Evolutionary conservation across 1,284 basidiomycete genomes (phyloP).

Genomic region (Ganoderma sinense): DNA sequence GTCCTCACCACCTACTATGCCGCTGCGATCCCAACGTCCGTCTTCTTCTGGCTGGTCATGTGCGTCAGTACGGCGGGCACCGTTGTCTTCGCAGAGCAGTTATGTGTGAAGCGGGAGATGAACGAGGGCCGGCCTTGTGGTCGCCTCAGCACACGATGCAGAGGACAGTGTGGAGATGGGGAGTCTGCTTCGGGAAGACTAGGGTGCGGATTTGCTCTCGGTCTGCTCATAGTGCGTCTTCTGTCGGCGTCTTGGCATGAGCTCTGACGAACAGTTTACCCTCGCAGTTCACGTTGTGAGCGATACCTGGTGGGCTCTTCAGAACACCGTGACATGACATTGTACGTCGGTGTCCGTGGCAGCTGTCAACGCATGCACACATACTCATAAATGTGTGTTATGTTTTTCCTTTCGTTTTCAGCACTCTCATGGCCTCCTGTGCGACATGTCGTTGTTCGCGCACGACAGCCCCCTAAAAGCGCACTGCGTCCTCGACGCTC

Average conservation of each 20-base stretch:
- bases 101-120: constrained; percentile 95
- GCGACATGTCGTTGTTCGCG: neutral
- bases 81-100: constrained; percentile 87
- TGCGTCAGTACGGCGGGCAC: constrained; percentile 73
- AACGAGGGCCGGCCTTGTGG: constrained; percentile 80
- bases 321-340: too few species aligned
- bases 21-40: constrained; percentile 83
- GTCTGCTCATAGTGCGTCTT: constrained; percentile 7
- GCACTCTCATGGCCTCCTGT: neutral
- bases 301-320: too few species aligned
- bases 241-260: neutral
- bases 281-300: neutral
- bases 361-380: neutral
- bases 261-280: neutral
- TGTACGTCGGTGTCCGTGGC: too few species aligned
- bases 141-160: constrained; percentile 50
- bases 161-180: constrained; percentile 67
- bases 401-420: neutral
- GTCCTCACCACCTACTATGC: constrained; percentile 94
- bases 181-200: constrained; percentile 48
- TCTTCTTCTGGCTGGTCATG: constrained; percentile 91
- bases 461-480: neutral
- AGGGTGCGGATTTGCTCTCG: constrained; percentile 5
- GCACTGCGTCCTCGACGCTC: neutral
- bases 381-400: too few species aligned